Conservation (phyloP, 768 basidiomycete species). For the Naematelia aurantialba region DNA sequence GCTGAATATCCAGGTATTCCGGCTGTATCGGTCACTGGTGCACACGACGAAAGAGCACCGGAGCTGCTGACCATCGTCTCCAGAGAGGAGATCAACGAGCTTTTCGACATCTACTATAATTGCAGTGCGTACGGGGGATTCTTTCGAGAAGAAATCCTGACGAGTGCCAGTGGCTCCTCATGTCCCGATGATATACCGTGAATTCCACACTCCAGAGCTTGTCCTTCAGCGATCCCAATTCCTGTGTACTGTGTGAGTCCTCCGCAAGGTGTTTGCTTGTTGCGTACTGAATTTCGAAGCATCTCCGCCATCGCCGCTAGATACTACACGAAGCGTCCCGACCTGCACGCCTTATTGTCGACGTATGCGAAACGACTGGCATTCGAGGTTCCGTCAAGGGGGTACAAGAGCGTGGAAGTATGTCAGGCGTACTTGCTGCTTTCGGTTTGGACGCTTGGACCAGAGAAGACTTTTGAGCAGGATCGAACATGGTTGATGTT, state of each 20-base stretch:
- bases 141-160: constrained; percentile 63
- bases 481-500: constrained; percentile 88
- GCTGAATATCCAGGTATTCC: background rate
- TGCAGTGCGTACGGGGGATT: constrained; percentile 58
- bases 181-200: constrained; percentile 72
- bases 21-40: background rate
- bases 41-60: constrained; percentile 56
- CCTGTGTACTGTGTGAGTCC: constrained; percentile 72
- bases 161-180: constrained; percentile 54
- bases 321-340: constrained; percentile 76
- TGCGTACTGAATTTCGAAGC: constrained; percentile 52
- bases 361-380: constrained; percentile 76
- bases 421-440: constrained; percentile 92
- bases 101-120: constrained; percentile 69
- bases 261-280: constrained; percentile 42
- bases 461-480: constrained; percentile 93
- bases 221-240: constrained; percentile 94
- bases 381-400: constrained; percentile 56
- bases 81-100: constrained; percentile 81
- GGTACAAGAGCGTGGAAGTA: constrained; percentile 71
- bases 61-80: constrained; percentile 86
- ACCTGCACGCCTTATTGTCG: constrained; percentile 68
- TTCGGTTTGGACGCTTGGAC: constrained; percentile 84
- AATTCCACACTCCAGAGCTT: constrained; percentile 89
- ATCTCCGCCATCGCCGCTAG: constrained; percentile 90